Conservation (phyloP, 768 basidiomycete genomes). For the Leccinellum albellum region DNA sequence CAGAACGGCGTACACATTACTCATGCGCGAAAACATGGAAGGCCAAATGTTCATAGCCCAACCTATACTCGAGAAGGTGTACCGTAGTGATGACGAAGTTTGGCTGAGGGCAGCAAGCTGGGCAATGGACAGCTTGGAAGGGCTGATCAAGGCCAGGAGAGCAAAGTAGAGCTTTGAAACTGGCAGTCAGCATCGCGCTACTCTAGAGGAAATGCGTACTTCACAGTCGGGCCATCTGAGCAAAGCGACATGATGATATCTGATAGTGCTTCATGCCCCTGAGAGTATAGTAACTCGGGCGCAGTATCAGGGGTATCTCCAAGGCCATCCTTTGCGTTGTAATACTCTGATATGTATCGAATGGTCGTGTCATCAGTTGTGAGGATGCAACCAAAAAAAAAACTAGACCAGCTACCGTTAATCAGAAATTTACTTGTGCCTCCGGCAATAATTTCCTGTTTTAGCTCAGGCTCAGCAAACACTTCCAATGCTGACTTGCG, state of each 20-base stretch:
- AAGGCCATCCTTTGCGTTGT: conserved; percentile 18
- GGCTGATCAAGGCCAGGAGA: conserved; percentile 23
- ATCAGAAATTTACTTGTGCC: conserved; percentile 12
- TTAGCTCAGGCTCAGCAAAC: conserved; percentile 8
- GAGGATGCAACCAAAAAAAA: too few relatives aligned
- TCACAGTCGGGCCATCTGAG: conserved; percentile 17
- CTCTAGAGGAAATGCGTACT: neutral
- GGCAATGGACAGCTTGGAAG: conserved; percentile 26
- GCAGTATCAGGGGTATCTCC: conserved; percentile 10
- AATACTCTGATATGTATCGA: conserved; percentile 16
- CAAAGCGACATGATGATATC: conserved; percentile 7
- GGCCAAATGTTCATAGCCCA: conserved; percentile 1
- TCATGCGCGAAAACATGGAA: conserved; percentile 20
- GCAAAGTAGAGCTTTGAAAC: conserved; percentile 25
- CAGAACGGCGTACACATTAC: conserved; percentile 19
- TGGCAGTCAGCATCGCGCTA: neutral
- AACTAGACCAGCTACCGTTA: conserved; percentile 11
- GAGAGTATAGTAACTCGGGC: conserved; percentile 12
- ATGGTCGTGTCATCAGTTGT: neutral
- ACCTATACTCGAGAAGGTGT: conserved; percentile 19
- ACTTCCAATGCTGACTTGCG: conserved; percentile 20
- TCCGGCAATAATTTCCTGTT: conserved; percentile 22
- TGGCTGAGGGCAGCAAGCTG: conserved; percentile 31
- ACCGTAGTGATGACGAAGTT: conserved; percentile 20
- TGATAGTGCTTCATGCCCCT: neutral